Percentiles rank a stretch among this genome's conserved stretches.
phyloP scores from a whole-genome alignment of 2,329 filamentous ascomycete species.

The Chaetomium olivaceum region DNA sequence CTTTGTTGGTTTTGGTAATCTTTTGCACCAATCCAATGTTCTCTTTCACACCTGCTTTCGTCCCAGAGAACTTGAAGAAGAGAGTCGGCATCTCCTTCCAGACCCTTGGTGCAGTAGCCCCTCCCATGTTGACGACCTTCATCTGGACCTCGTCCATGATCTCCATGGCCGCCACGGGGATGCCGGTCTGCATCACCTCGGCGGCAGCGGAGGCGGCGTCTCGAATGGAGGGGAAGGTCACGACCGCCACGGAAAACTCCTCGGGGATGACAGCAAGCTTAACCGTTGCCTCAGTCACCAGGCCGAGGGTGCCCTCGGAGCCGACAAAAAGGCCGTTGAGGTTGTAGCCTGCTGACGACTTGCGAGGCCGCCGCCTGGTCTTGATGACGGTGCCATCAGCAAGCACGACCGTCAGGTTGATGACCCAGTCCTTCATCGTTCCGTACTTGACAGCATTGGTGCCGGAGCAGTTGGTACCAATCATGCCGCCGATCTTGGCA shows the following conservation, averaged over 20 bases:
- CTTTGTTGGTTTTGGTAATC: conserved; percentile 66
- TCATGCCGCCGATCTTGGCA: conserved; percentile 80
- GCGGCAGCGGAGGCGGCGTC: conserved; percentile 74
- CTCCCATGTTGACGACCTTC: conserved; percentile 75
- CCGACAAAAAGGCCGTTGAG: conserved; percentile 78
- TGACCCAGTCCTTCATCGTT: conserved; percentile 86
- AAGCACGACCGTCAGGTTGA: conserved; percentile 78
- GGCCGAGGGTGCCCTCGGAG: conserved; percentile 76
- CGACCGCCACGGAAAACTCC: conserved; percentile 75
- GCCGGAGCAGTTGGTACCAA: conserved; percentile 75
- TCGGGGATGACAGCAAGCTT: conserved; percentile 77
- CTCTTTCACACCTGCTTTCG: conserved; percentile 73
- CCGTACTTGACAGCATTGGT: conserved; percentile 81
- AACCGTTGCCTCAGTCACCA: conserved; percentile 80
- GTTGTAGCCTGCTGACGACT: conserved; percentile 82
- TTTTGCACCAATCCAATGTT: conserved; percentile 69
- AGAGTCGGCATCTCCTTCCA: conserved; percentile 78
- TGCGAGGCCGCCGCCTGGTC: conserved; percentile 73
- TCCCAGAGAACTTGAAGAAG: conserved; percentile 86
- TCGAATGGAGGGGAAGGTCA: conserved; percentile 74
- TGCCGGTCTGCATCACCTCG: conserved; percentile 71
- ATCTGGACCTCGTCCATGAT: conserved; percentile 90
- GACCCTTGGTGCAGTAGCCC: conserved; percentile 64
- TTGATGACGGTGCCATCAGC: conserved; percentile 79
- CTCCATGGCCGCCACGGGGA: conserved; percentile 77